Evolutionary conservation across 1,284 basidiomycete species (phyloP), one percentile per base, ranked within the genome.

Genomic region (Leucoagaricus sp.): DNA sequence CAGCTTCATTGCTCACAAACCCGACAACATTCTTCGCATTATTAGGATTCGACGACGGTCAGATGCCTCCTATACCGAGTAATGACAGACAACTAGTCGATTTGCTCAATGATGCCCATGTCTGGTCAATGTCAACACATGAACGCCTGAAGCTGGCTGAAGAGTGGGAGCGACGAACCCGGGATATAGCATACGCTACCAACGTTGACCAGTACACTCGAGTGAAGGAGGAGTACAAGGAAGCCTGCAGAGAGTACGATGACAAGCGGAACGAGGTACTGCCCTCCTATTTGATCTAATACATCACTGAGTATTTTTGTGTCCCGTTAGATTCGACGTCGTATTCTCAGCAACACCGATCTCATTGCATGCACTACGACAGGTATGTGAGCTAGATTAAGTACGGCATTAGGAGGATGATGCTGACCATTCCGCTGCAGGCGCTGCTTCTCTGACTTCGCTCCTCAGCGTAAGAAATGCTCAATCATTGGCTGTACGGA

Each of bases 321-420:
- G 12, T 50, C 40, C 25, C 19, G 25, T 13, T 49, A 77, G 75
- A 62, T 65, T 50, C 75, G 79, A 10, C 74, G 79, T 12, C 70
- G 75, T n/a, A 69, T 86, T 0, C 72, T 87, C 2, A 62, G 67
- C 8, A 70, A 76, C n/a, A 73, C 80, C 0, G 79, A 88, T 61
- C 78, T 91, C 17, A 80, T 41, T 23, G 40, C 85, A 9, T 88
- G 86, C 58, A 91, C 88, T 0, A 90, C 88, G 0, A 89, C 84
- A 48, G 58, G 76, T 72, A 58, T 28, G 58, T 72, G 4, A 23
- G 19, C 1, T 10, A 23, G 13, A 4, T 10, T n/a, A 23, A 12
- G 7, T 36, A 15, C 25, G 17, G 19, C 75, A 23, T n/a, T 8
- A 5, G 9, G 19, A 36, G 25, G 15, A n/a, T 19, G 3, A 23